Evolutionary conservation across 805 yeast genomes (phyloP), one percentile per base, ranked within the genome.

Genomic region (Barnettozyma wickerhamii): DNA sequence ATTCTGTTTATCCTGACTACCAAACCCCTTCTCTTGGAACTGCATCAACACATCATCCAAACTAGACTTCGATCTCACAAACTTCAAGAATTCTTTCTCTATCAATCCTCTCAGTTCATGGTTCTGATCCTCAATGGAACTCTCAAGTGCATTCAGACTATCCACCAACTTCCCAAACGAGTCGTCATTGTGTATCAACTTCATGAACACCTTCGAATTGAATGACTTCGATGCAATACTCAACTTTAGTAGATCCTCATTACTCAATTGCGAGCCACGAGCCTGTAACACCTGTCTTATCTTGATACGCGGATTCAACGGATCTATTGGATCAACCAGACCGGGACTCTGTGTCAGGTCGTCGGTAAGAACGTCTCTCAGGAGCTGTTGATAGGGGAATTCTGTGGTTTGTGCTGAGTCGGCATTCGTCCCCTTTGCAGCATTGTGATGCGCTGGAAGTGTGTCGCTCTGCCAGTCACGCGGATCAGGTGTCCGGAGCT

Each of bases 61-160:
- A 4, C 76, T 66, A 19, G 81, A 74, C 52, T 84, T 84, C 20
- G 81, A 71, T 46, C 73, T 74, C 24, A 84, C 85, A 47, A 81
- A 83, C 49, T 72, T 69, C 40, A 76, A 73, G 49, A 78, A 81
- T 53, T 84, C 85, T 12, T 69, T 61, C 48, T 77, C 77, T 13
- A 82, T 77, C 31, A 80, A 58, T 13, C 56, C 51, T 42, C 74
- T 71, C 51, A 81, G 58, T 15, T 72, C 73, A 7, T 68, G 65
- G 29, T 78, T 73, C 48, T 75, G 75, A 2, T 67, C 59, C 6
- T 68, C 64, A 24, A 82, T 69, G 17, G 75, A 68, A 19, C 55
- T 47, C 41, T 79, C 81, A 36, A 82, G 59, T 37, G 57, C 63
- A 26, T 65, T 71, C 41, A 81, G 63, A 1, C 82, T 73, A 6